Evolutionary conservation across 768 basidiomycete species (phyloP).

Genomic region (Lentinula sp.): DNA sequence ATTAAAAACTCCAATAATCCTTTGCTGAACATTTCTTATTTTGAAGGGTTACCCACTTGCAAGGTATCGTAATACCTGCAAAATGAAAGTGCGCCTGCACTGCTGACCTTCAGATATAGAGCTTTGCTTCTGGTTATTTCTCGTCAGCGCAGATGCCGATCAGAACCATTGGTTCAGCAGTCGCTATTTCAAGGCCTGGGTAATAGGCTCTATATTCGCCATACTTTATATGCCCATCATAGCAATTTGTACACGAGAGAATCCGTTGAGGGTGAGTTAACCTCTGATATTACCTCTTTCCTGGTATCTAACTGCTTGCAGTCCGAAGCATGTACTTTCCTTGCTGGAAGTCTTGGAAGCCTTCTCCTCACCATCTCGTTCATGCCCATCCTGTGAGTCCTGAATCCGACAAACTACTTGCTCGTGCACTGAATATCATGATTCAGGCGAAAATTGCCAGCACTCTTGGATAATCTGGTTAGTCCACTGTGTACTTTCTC

Average conservation of each 20-base stretch:
- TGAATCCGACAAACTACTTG: not conserved
- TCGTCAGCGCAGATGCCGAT: conserved; percentile 57
- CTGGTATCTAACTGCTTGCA: conserved; percentile 18
- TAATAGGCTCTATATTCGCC: conserved; percentile 54
- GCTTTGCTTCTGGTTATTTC: conserved; percentile 84
- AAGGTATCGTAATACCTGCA: conserved; percentile 39
- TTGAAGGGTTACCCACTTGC: conserved; percentile 67
- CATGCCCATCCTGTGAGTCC: conserved; percentile 52
- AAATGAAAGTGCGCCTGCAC: no score
- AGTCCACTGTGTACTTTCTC: conserved; percentile 13
- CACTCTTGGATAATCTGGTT: conserved; percentile 58
- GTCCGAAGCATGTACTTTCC: conserved; percentile 56
- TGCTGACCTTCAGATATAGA: conserved; percentile 36
- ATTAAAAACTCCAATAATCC: not conserved
- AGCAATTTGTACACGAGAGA: conserved; percentile 52
- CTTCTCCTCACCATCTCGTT: conserved; percentile 70
- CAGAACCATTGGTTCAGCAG: conserved; percentile 77
- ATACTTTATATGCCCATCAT: conserved; percentile 65
- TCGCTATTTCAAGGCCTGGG: conserved; percentile 73
- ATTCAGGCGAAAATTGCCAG: conserved; percentile 56
- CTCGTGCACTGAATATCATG: not conserved
- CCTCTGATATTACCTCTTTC: conserved; percentile 8
- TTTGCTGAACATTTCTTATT: not conserved
- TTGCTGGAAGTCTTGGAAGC: conserved; percentile 66
- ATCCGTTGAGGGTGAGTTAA: conserved; percentile 52